Conservation (phyloP, 148 eudicot species). For the Vaccinium vitisidaea region DNA sequence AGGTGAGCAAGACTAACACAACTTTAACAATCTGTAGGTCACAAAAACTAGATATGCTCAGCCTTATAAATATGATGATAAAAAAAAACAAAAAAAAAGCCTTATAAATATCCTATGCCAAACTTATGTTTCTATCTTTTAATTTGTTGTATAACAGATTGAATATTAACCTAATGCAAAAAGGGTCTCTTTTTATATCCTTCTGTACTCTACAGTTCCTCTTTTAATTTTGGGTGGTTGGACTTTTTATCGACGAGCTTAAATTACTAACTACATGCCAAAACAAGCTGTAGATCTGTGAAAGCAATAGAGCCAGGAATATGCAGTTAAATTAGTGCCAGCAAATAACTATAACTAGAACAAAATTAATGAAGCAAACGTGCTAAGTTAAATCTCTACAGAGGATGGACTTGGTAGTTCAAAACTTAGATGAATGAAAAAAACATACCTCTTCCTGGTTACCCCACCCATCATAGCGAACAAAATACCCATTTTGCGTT, state of each 20-base stretch:
- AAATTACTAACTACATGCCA: not conserved
- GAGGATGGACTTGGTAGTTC: not conserved
- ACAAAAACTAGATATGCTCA: not conserved
- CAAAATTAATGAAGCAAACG: not conserved
- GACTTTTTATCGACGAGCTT: not conserved
- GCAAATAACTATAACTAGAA: not conserved
- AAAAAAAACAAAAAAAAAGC: too few relatives aligned
- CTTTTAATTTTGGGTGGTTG: not conserved
- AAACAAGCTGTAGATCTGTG: not conserved
- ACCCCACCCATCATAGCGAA: conserved; percentile 83
- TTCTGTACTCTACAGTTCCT: not conserved
- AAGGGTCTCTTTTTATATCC: not conserved
- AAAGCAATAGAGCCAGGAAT: not conserved
- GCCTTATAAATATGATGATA: not conserved
- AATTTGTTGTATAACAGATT: not conserved
- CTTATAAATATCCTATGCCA: not conserved
- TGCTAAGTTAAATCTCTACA: not conserved
- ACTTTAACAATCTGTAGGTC: not conserved
- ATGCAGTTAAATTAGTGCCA: not conserved
- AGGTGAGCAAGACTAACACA: not conserved
- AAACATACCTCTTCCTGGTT: conserved; percentile 85
- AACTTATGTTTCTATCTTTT: not conserved
- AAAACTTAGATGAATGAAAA: conserved; percentile 2
- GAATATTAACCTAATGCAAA: not conserved
- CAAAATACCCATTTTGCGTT: conserved; percentile 74